Percentiles rank a stretch among this genome's conserved stretches.
Evolutionary conservation across 768 basidiomycete genomes (phyloP).

Genomic region (Russula foetens): DNA sequence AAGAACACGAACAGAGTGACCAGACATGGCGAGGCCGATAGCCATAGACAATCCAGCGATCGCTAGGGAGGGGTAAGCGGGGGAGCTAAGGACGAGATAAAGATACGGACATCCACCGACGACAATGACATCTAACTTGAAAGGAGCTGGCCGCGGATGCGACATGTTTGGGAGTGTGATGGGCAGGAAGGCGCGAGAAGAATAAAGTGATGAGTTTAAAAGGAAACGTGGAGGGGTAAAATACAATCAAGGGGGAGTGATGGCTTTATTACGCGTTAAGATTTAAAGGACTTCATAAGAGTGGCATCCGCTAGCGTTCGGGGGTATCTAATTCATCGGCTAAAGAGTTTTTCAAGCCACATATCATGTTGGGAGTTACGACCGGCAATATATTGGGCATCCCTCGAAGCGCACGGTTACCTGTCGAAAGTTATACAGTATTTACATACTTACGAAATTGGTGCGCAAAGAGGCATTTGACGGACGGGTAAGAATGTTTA

Average conservation of each 20-base stretch:
- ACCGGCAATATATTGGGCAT: not conserved
- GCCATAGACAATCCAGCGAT: slow-evolving; percentile 16
- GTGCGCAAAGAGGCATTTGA: not conserved
- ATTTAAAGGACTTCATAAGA: not conserved
- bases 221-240: not conserved
- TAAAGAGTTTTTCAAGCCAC: not conserved
- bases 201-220: not conserved
- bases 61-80: slow-evolving; percentile 1
- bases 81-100: not conserved
- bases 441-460: not conserved
- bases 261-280: not conserved
- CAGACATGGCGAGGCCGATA: slow-evolving; percentile 14
- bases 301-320: not conserved
- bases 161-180: not conserved
- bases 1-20: slow-evolving; percentile 18
- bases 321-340: slow-evolving; percentile 13
- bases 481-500: not conserved
- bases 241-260: not conserved
- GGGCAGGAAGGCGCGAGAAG: not conserved
- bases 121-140: slow-evolving; percentile 14
- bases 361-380: not conserved
- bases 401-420: not conserved
- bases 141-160: not conserved
- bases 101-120: slow-evolving; percentile 16
- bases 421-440: not conserved